A percentile compares a stretch with the other conserved stretches of the same genome.
phyloP scores from a whole-genome alignment of 805 yeast species.

The Lipomyces mesembrius region DNA sequence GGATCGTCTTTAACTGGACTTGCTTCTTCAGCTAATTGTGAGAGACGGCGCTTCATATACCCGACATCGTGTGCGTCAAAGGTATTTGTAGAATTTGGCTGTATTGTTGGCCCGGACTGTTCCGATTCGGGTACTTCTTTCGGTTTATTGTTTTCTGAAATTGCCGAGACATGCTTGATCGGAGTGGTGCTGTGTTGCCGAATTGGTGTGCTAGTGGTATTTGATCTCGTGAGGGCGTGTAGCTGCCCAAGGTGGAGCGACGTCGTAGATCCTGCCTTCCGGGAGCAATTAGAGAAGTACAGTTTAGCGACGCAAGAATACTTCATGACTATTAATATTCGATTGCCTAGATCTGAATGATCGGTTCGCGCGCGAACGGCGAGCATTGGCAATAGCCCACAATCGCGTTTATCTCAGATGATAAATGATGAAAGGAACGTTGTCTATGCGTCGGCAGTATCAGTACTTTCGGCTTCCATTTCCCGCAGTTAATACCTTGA shows the following conservation, averaged over 20 bases:
- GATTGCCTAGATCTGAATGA: background rate
- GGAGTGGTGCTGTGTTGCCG: background rate
- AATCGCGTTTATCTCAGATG: too few relatives aligned
- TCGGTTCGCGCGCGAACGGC: background rate
- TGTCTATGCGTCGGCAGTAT: background rate
- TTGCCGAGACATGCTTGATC: background rate
- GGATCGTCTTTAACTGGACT: constrained; percentile 47
- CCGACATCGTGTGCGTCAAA: constrained; percentile 34
- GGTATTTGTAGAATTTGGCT: background rate
- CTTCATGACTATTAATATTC: background rate
- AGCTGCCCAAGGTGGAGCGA: background rate
- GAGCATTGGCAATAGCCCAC: background rate
- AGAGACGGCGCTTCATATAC: constrained; percentile 47
- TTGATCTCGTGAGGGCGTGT: background rate
- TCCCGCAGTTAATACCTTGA: too few relatives aligned
- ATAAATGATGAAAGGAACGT: background rate
- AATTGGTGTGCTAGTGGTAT: background rate
- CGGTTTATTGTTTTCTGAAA: background rate
- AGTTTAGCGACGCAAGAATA: background rate
- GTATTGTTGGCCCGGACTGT: background rate
- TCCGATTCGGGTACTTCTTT: background rate
- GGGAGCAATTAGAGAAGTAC: background rate
- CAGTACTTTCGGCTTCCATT: too few relatives aligned
- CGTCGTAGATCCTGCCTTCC: background rate
- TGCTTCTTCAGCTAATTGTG: constrained; percentile 53